phyloP scores from a whole-genome alignment of 257 asterid species.

The Verbascum thapsus region DNA sequence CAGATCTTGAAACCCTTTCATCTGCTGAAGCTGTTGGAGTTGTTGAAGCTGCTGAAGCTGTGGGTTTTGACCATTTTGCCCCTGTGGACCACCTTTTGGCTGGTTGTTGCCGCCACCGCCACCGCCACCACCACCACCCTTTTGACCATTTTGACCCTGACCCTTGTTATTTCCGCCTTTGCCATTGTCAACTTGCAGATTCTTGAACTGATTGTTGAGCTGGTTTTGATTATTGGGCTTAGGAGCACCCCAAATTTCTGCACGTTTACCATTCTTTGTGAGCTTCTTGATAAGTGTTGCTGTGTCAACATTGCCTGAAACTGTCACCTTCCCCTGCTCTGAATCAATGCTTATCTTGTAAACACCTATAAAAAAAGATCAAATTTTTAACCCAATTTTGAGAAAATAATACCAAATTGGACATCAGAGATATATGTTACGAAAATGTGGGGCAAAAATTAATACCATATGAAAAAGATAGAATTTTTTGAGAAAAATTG shows the following conservation, averaged over 20 bases:
- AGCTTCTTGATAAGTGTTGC: conserved; percentile 85
- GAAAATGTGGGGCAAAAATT: too few species aligned
- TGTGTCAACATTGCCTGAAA: conserved; percentile 86
- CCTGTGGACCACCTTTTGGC: conserved; percentile 35
- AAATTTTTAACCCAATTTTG: too few species aligned
- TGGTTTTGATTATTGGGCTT: conserved; percentile 55
- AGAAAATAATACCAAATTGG: not conserved
- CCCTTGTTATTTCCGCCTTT: conserved; percentile 54
- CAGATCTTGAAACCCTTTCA: conserved; percentile 60
- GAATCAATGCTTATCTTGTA: conserved; percentile 75
- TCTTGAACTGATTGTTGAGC: conserved; percentile 57
- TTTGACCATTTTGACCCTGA: conserved; percentile 33
- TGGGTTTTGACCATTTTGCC: conserved; percentile 34
- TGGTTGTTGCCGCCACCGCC: conserved; percentile 39
- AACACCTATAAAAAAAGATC: conserved; percentile 54
- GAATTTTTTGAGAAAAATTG: too few species aligned
- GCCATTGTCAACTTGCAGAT: conserved; percentile 58
- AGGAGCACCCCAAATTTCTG: conserved; percentile 85
- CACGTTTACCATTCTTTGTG: conserved; percentile 73
- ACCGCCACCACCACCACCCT: conserved; percentile 35
- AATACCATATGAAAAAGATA: too few species aligned
- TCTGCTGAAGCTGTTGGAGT: conserved; percentile 51
- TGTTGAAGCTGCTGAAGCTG: conserved; percentile 43
- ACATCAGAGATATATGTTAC: not conserved
- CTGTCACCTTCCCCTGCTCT: conserved; percentile 86